Percentiles rank a stretch among this genome's conserved stretches.
phyloP scores from a whole-genome alignment of 306 rosid genomes.

The Hylodesmum podocarpum region DNA sequence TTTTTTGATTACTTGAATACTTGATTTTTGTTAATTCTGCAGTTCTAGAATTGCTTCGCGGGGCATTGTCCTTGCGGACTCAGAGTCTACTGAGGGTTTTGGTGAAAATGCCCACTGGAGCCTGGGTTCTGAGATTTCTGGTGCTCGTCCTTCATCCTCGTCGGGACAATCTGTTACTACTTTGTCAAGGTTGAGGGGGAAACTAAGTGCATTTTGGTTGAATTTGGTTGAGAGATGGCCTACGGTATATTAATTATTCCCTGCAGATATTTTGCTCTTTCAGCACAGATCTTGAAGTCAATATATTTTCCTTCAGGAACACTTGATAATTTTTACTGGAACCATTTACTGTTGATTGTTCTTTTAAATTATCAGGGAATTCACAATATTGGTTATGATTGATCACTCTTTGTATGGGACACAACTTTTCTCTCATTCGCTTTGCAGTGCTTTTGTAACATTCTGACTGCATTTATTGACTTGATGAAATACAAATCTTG shows the following conservation, averaged over 20 bases:
- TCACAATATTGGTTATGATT: background rate
- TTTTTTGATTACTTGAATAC: slow-evolving; percentile 16
- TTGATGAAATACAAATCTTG: background rate
- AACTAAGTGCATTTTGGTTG: slow-evolving; percentile 60
- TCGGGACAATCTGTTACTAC: slow-evolving; percentile 47
- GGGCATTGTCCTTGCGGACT: slow-evolving; percentile 76
- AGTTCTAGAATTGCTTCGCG: slow-evolving; percentile 87
- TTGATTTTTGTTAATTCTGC: slow-evolving; percentile 31
- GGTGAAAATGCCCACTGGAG: slow-evolving; percentile 35
- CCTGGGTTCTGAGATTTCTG: slow-evolving; percentile 38
- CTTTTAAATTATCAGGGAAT: slow-evolving; percentile 8
- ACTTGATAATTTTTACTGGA: background rate
- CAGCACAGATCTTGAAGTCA: slow-evolving; percentile 2
- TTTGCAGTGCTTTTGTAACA: background rate
- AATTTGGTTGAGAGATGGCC: slow-evolving; percentile 80
- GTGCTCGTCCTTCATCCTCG: slow-evolving; percentile 31
- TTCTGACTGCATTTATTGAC: background rate
- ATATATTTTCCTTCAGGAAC: background rate
- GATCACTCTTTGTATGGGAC: background rate
- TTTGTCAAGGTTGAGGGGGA: slow-evolving; percentile 56
- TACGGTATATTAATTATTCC: slow-evolving; percentile 47
- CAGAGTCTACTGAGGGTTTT: slow-evolving; percentile 59
- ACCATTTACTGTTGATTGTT: background rate
- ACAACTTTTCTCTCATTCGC: background rate
- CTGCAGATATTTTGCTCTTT: slow-evolving; percentile 18